Base-by-base conservation (phyloP, 2,329 filamentous ascomycete genomes). In the Tolypocladium capitatum region DNA sequence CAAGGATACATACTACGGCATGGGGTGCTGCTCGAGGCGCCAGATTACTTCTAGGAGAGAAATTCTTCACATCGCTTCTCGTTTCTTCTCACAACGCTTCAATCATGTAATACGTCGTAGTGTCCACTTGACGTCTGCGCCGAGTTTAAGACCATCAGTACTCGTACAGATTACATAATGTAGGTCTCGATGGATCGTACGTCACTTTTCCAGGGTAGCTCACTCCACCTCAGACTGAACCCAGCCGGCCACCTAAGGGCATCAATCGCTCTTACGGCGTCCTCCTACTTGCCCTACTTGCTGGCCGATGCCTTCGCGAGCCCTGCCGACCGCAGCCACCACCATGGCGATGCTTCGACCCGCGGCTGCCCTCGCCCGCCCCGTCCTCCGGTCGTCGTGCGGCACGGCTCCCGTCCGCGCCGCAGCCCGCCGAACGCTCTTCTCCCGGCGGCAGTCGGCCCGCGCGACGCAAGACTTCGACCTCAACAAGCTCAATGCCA, bases 401-500 rank as follows among this genome's bases (percentile, higher is more conserved):
- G 30, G 27, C 47, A 43, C 40, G 30, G 28, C 32, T 24, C 14
- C 24, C 9, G n/a, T n/a, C 33, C 30, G 46, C 10, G 40, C 54
- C 34, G 45, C 52, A 41, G 52, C 47, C 46, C 58, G 55, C 36
- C 57, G 64, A 28, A 61, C 55, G 36, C 45, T 65, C 43, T 59
- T 61, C 49, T 60, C 60, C 30, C 55, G 56, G 47, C 52, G 58
- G 42, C 52, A 51, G 43, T 53, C 54, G 18, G 52, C 61, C 24
- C 66, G 68, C 30, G 63, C 69, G 9, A 59, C 70, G 45, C 73
- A 79, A 50, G 68, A 67, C 27, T 65, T 78, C 51, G 71, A 80
- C 53, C 56, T 80, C 51, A 63, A 67, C 50, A 69, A 66, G 48
- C 68, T 80, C 52, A 65, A 71, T 40, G 59, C 64, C 35, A 60